Evolutionary conservation across 129 eudicot genomes (phyloP).

Genomic region (Arctium minus): DNA sequence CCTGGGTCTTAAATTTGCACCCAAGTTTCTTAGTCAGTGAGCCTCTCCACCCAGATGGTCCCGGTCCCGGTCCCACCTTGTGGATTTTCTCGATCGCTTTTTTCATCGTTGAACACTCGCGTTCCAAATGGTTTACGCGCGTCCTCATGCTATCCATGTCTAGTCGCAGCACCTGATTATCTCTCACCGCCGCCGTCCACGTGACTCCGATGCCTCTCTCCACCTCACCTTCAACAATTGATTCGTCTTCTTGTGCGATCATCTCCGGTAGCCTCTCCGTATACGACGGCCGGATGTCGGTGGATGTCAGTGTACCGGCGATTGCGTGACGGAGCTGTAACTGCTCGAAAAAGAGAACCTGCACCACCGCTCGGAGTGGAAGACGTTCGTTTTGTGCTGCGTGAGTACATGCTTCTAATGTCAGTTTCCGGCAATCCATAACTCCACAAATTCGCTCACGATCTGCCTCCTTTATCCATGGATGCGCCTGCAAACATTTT

Average conservation of each 20-base stretch:
- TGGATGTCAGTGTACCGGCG: slow-evolving; percentile 58
- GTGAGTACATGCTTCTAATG: slow-evolving; percentile 96
- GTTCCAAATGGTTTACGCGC: slow-evolving; percentile 79
- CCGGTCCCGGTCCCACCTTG: slow-evolving; percentile 15
- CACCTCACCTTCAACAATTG: slow-evolving; percentile 19
- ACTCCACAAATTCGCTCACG: slow-evolving; percentile 74
- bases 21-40: slow-evolving; percentile 56
- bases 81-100: slow-evolving; percentile 74
- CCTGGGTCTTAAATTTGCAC: slow-evolving; percentile 94
- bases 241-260: slow-evolving; percentile 24
- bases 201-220: slow-evolving; percentile 22
- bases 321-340: slow-evolving; percentile 99
- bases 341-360: slow-evolving; percentile 93
- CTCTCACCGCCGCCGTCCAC: slow-evolving; percentile 68
- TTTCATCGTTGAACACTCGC: slow-evolving; percentile 84
- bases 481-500: slow-evolving; percentile 66
- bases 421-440: slow-evolving; percentile 88
- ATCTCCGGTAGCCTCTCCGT: neutral
- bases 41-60: slow-evolving; percentile 40
- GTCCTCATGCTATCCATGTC: slow-evolving; percentile 97
- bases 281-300: slow-evolving; percentile 23
- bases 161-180: slow-evolving; percentile 80
- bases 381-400: slow-evolving; percentile 99
- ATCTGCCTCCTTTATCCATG: slow-evolving; percentile 70
- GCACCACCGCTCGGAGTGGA: slow-evolving; percentile 84